Base-by-base conservation (phyloP, 1,284 basidiomycete genomes). In the Lentinula novae-zelandiae region DNA sequence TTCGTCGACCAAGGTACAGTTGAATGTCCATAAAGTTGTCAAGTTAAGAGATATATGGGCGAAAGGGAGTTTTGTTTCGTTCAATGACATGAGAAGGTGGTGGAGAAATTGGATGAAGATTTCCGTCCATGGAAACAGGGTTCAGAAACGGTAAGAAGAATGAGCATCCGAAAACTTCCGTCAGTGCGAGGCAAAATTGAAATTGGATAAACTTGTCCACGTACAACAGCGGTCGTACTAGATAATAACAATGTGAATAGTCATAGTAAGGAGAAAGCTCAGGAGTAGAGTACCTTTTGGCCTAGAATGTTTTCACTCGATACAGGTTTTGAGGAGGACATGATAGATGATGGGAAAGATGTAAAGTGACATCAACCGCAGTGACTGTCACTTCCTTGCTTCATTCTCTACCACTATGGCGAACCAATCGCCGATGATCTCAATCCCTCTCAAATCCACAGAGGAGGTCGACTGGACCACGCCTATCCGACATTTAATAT, bases 391-490 rank as follows among this genome's bases (percentile, higher is more conserved):
- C 27, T 40, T 51, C 15, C 31, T 10, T 34, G 44, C 20, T 27
- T 13, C 39, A n/a, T 39, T 38, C 36, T 22, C 44, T 46, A 57
- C 42, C 42, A 46, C 31, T n/a, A 48, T 34, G 42, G 44, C 87
- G 31, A 80, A 84, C 73, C 87, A 91, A 73, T 86, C 88, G 46
- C 90, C 90, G n/a, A 88, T 91, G 84, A 85, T 92, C 62, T 85
- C 88, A 8, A 89, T 92, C 53, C 90, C 90, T 1, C 89, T 81
- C 78, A 92, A 92, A 77, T 73, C 79, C 5, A 90, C 90, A 0
- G 90, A 92, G 33, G 90, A 92, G 68, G 90, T 97, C 38, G 96
- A 98, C 76, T 96, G 96, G 87, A 92, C 95, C 2, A 84, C 83
- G 0, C 93, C 95, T 1, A 92, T 99, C 66, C 86, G 90, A 39